Conservation (phyloP, 768 basidiomycete species). For the Harrya chromipes region DNA sequence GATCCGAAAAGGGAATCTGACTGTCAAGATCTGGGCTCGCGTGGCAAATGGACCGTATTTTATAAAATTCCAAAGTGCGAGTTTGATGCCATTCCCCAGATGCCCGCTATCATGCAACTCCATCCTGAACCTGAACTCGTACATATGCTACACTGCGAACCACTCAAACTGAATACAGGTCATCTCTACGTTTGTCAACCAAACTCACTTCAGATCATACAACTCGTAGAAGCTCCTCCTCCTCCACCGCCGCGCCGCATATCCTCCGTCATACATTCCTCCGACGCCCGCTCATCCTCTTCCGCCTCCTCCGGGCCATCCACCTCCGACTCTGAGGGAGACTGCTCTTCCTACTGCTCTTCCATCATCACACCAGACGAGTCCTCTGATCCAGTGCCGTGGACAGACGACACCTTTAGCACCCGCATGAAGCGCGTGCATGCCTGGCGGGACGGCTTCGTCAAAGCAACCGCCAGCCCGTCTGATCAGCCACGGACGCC, state of each 20-base stretch:
- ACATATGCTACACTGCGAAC: conserved; percentile 28
- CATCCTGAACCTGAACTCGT: conserved; percentile 11
- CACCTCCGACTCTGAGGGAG: conserved; percentile 39
- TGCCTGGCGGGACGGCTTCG: conserved; percentile 64
- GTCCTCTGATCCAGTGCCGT: conserved; percentile 28
- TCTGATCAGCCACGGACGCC: conserved; percentile 26
- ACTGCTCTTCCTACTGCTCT: conserved; percentile 70
- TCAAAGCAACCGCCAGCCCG: conserved; percentile 35
- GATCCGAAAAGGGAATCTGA: conserved; percentile 14
- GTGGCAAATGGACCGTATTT: conserved; percentile 22
- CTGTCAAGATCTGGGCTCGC: conserved; percentile 28
- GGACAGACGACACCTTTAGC: conserved; percentile 49
- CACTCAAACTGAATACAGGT: conserved; percentile 35
- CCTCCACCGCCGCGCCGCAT: conserved; percentile 49
- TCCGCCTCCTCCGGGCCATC: conserved; percentile 35
- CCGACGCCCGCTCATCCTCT: conserved; percentile 41
- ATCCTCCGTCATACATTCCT: conserved; percentile 32
- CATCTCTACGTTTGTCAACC: conserved; percentile 49
- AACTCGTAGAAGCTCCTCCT: conserved; percentile 61
- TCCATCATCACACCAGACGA: conserved; percentile 49
- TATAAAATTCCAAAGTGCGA: too few relatives aligned
- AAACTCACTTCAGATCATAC: conserved; percentile 61
- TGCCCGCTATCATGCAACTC: conserved; percentile 26
- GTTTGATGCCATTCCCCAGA: too few relatives aligned
- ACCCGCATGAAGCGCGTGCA: conserved; percentile 64